Percentiles rank a stretch among this genome's conserved stretches.
phyloP scores from a whole-genome alignment of 768 basidiomycete species.

The Suillus lakei region DNA sequence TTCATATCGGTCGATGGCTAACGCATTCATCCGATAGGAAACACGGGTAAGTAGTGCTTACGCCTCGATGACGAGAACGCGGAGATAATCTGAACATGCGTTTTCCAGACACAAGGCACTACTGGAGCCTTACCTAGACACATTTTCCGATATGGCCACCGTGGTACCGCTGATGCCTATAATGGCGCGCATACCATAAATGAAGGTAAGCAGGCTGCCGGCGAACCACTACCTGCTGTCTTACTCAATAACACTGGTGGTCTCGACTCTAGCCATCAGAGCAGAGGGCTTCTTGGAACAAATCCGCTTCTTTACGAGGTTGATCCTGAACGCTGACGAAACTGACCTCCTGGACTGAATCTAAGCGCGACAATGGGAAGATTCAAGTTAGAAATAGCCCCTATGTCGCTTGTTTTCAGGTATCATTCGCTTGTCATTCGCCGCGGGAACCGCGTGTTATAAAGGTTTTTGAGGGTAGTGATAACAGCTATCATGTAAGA shows the following conservation, averaged over 20 bases:
- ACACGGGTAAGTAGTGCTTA: constrained; percentile 22
- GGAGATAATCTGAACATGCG: constrained; percentile 28
- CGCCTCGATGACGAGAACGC: constrained; percentile 14
- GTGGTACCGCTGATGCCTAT: constrained; percentile 37
- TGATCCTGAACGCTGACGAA: constrained; percentile 39
- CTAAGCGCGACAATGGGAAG: not conserved
- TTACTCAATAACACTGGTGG: constrained; percentile 13
- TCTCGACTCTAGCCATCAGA: constrained; percentile 27
- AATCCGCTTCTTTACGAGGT: constrained; percentile 36
- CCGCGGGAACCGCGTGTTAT: not conserved
- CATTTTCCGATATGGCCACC: constrained; percentile 52
- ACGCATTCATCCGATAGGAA: constrained; percentile 18
- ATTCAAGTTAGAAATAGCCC: not conserved
- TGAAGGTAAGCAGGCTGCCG: constrained; percentile 23
- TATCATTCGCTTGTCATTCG: not conserved
- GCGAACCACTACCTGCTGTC: constrained; percentile 2
- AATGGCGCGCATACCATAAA: constrained; percentile 36
- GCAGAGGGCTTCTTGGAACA: constrained; percentile 34
- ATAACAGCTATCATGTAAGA: not conserved
- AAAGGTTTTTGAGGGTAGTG: not conserved
- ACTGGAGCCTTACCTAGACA: constrained; percentile 51
- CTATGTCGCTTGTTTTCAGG: not conserved
- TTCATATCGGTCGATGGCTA: constrained; percentile 10
- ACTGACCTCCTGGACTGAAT: constrained; percentile 25
- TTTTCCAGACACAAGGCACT: constrained; percentile 45